Evolutionary conservation across 495 filamentous ascomycete genomes (phyloP).

Genomic region (Penicillium atrosanguineum): DNA sequence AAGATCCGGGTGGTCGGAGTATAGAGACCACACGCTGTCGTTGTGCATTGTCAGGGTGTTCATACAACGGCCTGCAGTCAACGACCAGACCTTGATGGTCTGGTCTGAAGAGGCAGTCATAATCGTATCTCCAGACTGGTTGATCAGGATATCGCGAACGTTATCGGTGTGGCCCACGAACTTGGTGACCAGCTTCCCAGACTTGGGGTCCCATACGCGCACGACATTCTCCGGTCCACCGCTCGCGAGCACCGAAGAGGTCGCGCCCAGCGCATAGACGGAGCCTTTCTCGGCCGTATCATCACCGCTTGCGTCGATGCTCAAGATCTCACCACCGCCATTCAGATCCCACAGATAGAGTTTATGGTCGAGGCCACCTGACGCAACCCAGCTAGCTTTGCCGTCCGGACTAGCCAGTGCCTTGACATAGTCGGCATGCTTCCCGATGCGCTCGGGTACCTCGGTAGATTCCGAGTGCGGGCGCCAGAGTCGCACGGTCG

Average conservation of each 20-base stretch:
- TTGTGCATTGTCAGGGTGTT: conserved; percentile 98
- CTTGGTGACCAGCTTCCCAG: conserved; percentile 88
- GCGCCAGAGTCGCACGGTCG: conserved; percentile 92
- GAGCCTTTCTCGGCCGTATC: conserved; percentile 88
- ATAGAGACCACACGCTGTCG: conserved; percentile 95
- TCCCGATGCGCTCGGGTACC: conserved; percentile 77
- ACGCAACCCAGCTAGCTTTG: conserved; percentile 84
- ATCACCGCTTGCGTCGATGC: conserved; percentile 78
- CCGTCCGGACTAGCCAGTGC: conserved; percentile 74
- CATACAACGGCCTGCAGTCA: conserved; percentile 91
- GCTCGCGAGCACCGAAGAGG: conserved; percentile 75
- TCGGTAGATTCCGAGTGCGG: conserved; percentile 69
- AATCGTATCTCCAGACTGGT: conserved; percentile 81
- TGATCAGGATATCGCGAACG: conserved; percentile 85
- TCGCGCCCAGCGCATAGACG: conserved; percentile 82
- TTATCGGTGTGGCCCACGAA: conserved; percentile 99
- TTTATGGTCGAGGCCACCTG: conserved; percentile 91
- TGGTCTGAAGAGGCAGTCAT: conserved; percentile 95
- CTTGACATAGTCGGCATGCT: conserved; percentile 96
- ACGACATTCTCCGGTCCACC: conserved; percentile 95
- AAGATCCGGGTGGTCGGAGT: conserved; percentile 80
- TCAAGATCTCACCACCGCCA: conserved; percentile 76
- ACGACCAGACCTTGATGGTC: conserved; percentile 96
- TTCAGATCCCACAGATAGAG: conserved; percentile 91
- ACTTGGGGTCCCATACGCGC: conserved; percentile 85